phyloP scores from a whole-genome alignment of 2,329 filamentous ascomycete species.

The Pseudohalonectria lignicola region DNA sequence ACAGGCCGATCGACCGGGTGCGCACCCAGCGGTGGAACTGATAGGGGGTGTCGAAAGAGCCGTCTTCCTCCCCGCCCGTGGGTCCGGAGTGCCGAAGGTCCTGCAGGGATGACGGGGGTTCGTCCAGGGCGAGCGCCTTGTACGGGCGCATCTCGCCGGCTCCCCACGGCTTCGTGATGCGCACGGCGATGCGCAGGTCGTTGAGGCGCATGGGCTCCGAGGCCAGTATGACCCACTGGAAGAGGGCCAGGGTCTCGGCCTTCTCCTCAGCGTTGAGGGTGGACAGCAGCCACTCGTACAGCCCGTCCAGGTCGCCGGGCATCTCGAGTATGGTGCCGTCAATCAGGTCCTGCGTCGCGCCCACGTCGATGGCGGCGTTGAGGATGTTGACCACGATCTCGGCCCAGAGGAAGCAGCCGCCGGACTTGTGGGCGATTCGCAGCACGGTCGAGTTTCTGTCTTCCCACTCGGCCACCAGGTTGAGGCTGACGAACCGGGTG shows the following conservation, averaged over 20 bases:
- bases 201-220: slow-evolving; percentile 19
- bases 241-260: slow-evolving; percentile 16
- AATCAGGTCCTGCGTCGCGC: slow-evolving; percentile 19
- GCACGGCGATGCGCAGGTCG: slow-evolving; percentile 18
- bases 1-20: slow-evolving; percentile 18
- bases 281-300: slow-evolving; percentile 23
- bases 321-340: slow-evolving; percentile 19
- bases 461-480: slow-evolving; percentile 19
- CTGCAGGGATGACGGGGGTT: slow-evolving; percentile 13
- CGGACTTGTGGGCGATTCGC: slow-evolving; percentile 15
- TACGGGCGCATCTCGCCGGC: slow-evolving; percentile 8
- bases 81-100: slow-evolving; percentile 14
- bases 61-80: background rate
- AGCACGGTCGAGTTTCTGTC: slow-evolving; percentile 15
- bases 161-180: slow-evolving; percentile 12
- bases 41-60: slow-evolving; percentile 13
- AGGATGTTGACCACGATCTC: slow-evolving; percentile 23
- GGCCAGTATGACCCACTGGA: slow-evolving; percentile 22
- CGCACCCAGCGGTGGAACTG: slow-evolving; percentile 19
- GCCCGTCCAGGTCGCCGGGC: slow-evolving; percentile 17
- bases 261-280: slow-evolving; percentile 17
- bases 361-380: slow-evolving; percentile 22
- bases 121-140: slow-evolving; percentile 13
- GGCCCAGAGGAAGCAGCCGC: slow-evolving; percentile 21
- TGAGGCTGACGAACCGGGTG: slow-evolving; percentile 17